phyloP scores from a whole-genome alignment of 805 yeast genomes.

The Wickerhamomyces hampshirensis region DNA sequence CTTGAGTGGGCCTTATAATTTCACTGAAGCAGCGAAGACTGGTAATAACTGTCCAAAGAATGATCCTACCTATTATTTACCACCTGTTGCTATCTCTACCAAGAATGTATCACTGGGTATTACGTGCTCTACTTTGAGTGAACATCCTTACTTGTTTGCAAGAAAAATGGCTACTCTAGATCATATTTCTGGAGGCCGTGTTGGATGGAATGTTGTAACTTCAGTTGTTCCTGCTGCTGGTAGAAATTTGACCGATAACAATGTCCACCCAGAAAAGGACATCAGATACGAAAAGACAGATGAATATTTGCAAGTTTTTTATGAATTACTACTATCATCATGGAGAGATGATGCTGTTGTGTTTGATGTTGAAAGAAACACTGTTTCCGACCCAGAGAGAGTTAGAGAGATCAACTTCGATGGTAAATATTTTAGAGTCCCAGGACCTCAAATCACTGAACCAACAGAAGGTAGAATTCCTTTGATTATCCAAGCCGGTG shows the following conservation, averaged over 20 bases:
- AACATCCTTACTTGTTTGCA: conserved; percentile 40
- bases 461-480: conserved; percentile 43
- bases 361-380: conserved; percentile 23
- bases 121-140: conserved; percentile 42
- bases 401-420: conserved; percentile 37
- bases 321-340: conserved; percentile 35
- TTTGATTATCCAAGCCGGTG: conserved; percentile 41
- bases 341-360: conserved; percentile 40
- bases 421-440: conserved; percentile 33
- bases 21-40: conserved; percentile 30
- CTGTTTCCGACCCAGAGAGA: conserved; percentile 35
- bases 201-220: conserved; percentile 46
- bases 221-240: conserved; percentile 41
- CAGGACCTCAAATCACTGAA: conserved; percentile 39
- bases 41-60: conserved; percentile 33
- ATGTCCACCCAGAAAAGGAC: conserved; percentile 34
- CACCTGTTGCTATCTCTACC: conserved; percentile 40
- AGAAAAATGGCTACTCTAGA: conserved; percentile 41
- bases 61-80: conserved; percentile 36
- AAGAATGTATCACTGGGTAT: conserved; percentile 36
- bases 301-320: conserved; percentile 38
- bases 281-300: conserved; percentile 39
- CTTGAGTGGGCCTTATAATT: conserved; percentile 31
- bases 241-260: conserved; percentile 34
- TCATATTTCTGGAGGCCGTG: conserved; percentile 39